Evolutionary conservation across 2,329 filamentous ascomycete species (phyloP), one percentile per base, ranked within the genome.

Genomic region (Alternaria ventricosa): DNA sequence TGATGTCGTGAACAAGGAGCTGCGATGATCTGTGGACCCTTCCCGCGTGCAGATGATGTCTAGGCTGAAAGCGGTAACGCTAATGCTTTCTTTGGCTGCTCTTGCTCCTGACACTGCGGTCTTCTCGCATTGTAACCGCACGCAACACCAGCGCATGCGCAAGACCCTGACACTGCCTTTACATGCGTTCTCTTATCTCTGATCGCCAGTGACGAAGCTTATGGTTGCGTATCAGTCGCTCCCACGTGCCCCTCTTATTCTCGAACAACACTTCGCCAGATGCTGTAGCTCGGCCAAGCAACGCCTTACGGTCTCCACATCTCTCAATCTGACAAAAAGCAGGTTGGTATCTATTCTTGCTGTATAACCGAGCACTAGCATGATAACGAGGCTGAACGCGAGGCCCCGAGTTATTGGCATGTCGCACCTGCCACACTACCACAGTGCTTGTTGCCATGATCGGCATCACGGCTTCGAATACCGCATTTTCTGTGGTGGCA

Each of bases 1-100:
- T 41, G 28, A 30, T 62, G 47, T 62, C 13, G 55, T 62, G 55
- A 46, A 20, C 5, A 45, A 55, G 28, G 41, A 54, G 55, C 28
- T 47, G 25, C 27, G 47, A 58, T 27, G 43, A 43, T 33, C 28
- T 28, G 36, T 62, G 22, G 22, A 46, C 47, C 41, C 23, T 53
- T 47, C 27, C 20, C 23, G 18, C 47, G 20, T 41, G 47, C 43
- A 30, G 41, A 10, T 5, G 13, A n/a, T 30, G 25, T 25, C 41
- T 54, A 62, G 27, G 23, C 60, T 47, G 5, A 44, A 44, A 59
- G 7, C 41, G 41, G 33, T 11, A 18, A 13, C 43, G 28, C 55
- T 33, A 59, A 49, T 41, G 25, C 60, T 41, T 41, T 47, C 49
- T 62, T 58, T 36, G 49, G 47, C n/a, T 25, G n/a, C 20, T 5